phyloP scores from a whole-genome alignment of 805 yeast genomes.

The Wickerhamomyces xylosicus region DNA sequence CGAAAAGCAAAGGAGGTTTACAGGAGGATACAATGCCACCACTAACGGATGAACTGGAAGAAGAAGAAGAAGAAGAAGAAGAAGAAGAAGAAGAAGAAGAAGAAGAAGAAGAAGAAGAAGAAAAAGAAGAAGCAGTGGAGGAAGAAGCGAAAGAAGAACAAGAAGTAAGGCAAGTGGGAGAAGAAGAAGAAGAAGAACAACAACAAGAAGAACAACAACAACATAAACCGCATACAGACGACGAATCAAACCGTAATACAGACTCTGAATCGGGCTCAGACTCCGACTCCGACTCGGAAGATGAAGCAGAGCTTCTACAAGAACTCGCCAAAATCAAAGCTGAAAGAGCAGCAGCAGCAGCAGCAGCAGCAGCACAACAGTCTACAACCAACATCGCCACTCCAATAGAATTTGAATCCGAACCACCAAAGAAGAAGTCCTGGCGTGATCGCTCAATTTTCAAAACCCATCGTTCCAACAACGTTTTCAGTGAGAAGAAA shows the following conservation, averaged over 20 bases:
- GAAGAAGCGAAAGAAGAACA: conserved; percentile 17
- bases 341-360: conserved; percentile 21
- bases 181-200: conserved; percentile 23
- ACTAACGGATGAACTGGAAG: neutral
- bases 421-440: conserved; percentile 10
- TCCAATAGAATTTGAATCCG: conserved; percentile 1
- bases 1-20: neutral
- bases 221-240: too few species aligned
- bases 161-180: conserved; percentile 26
- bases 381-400: conserved; percentile 12
- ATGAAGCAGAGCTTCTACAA: conserved; percentile 31
- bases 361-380: conserved; percentile 19
- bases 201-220: conserved; percentile 24
- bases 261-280: conserved; percentile 5
- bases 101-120: conserved; percentile 8
- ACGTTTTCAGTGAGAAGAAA: conserved; percentile 3
- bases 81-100: conserved; percentile 5
- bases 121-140: conserved; percentile 2
- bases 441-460: conserved; percentile 28
- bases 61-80: conserved; percentile 1
- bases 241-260: conserved; percentile 1
- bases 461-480: conserved; percentile 7
- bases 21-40: neutral
- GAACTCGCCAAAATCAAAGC: conserved; percentile 29
- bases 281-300: conserved; percentile 29